Percentiles rank a stretch among this genome's conserved stretches.
These are phyloP conservation scores for Eucalyptus polyanthemos DNA, from an alignment of 345 rosid species.

Conservation along the genomic window DNA sequence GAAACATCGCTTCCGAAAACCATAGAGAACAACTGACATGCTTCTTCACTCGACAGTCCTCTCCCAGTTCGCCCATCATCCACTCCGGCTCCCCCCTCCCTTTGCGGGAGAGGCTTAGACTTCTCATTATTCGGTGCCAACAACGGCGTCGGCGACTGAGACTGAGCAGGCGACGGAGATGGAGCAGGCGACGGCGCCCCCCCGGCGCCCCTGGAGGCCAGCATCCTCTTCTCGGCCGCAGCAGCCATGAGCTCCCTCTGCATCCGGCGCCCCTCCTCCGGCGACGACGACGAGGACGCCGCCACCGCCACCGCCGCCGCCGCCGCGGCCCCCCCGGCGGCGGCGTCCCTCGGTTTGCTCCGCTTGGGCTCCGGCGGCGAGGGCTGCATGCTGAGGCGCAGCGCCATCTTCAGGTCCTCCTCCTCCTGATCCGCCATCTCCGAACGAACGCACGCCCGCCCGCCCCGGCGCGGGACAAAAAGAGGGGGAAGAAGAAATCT, in stretches of 20 bases:
- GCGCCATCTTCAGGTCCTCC: slow-evolving; percentile 78
- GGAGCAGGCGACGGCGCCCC: slow-evolving; percentile 4
- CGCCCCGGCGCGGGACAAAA: background rate
- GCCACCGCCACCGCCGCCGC: background rate
- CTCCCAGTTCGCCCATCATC: slow-evolving; percentile 5
- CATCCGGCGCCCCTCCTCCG: background rate
- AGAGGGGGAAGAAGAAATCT: background rate
- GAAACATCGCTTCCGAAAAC: slow-evolving; percentile 69
- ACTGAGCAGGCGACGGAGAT: slow-evolving; percentile 1
- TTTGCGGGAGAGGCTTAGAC: background rate
- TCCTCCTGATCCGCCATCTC: slow-evolving; percentile 96
- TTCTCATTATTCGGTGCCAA: background rate
- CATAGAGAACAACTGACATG: slow-evolving; percentile 55
- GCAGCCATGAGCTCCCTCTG: slow-evolving; percentile 97
- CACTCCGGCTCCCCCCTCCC: background rate
- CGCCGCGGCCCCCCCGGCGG: background rate
- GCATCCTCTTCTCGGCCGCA: slow-evolving; percentile 91
- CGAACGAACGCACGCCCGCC: background rate
- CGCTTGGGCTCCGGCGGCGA: slow-evolving; percentile 90
- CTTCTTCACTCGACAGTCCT: slow-evolving; percentile 32
- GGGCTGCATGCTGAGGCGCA: slow-evolving; percentile 87
- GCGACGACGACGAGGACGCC: background rate
- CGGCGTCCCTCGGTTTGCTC: slow-evolving; percentile 71
- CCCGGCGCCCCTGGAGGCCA: slow-evolving; percentile 11
- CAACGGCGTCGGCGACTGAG: background rate